Base-by-base conservation (phyloP, 2,329 filamentous ascomycete species). In the Leptographium lundbergii region DNA sequence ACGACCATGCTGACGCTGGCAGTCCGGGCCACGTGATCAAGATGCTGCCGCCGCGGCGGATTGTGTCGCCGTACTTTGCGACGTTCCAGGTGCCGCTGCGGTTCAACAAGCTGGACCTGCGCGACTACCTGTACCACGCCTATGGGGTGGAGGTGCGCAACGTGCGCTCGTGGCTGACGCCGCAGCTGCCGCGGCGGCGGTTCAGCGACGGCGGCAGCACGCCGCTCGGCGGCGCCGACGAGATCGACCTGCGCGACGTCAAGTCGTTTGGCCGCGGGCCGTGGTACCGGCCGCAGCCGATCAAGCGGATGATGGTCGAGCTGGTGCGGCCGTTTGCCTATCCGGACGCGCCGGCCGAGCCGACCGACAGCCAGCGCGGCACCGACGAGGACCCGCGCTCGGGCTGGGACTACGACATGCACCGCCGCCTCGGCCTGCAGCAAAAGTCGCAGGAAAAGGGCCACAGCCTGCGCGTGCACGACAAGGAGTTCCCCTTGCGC, bases 251-350 rank as follows among this genome's bases (percentile, higher is more conserved):
- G 6, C 22, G 22, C 6, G 56, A 57, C 56, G 24, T 45, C 19
- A 45, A 24, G 14, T 4, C 19, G 9, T 53, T 57, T 17, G 56
- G 60, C 50, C 54, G 72, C 67, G 78, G 80, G 61, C 78, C 79
- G 62, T 84, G 83, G 77, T 86, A 84, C 71, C 82, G 92, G 27
- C 87, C 88, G 29, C 78, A 81, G 63, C 76, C 84, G 56, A 80
- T 85, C 68, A 99, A 99, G 81, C 88, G 86, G 72, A 99, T 99
- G 94, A 95, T 88, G 50, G 89, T 95, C 52, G 89, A 96, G 77
- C 81, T 99, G 75, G 82, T 80, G 62, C 77, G 86, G 75, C 89
- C 91, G 5, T 99, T 99, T 75, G 84, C 88, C 59, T 97, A 89
- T 87, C 94, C 94, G 1, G 80, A 84, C 63, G 72, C 77, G 64